Percentiles rank a stretch among this genome's conserved stretches.
Conservation (phyloP, 805 yeast species). For the Cyberlindnera americana region DNA sequence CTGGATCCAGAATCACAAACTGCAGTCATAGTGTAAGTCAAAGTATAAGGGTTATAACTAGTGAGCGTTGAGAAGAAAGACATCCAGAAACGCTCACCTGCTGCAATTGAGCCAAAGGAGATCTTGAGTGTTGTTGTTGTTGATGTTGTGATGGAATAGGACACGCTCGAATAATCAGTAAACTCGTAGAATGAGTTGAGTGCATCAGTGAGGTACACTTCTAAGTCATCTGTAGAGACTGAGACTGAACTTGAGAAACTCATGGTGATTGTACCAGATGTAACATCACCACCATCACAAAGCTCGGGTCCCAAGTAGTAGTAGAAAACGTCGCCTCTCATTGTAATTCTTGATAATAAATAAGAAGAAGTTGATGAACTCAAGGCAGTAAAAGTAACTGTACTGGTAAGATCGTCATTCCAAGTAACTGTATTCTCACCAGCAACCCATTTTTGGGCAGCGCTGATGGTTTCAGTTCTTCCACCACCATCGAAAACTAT, state of each 20-base stretch:
- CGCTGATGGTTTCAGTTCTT: slow-evolving; percentile 3
- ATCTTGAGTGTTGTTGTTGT: not conserved
- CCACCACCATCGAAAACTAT: slow-evolving; percentile 17
- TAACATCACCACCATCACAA: slow-evolving; percentile 6
- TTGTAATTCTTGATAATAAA: slow-evolving; percentile 11
- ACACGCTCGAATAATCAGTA: not conserved
- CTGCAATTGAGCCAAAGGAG: slow-evolving; percentile 9
- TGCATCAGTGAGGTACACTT: not conserved
- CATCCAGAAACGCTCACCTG: slow-evolving; percentile 11
- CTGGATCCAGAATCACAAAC: not conserved
- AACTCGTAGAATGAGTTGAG: slow-evolving; percentile 5
- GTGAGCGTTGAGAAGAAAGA: slow-evolving; percentile 3
- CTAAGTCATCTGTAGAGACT: slow-evolving; percentile 1
- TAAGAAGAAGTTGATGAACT: not conserved
- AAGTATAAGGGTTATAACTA: not conserved
- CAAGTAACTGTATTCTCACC: slow-evolving; percentile 17
- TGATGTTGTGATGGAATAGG: not conserved
- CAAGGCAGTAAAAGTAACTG: slow-evolving; percentile 1
- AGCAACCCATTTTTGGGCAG: slow-evolving; percentile 12
- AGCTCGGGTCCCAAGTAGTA: slow-evolving; percentile 9
- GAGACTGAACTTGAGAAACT: not conserved
- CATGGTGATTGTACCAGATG: slow-evolving; percentile 10
- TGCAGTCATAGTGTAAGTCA: not conserved
- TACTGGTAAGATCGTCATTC: slow-evolving; percentile 10
- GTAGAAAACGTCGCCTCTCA: slow-evolving; percentile 16